Evolutionary conservation across 2,329 filamentous ascomycete genomes (phyloP).

Genomic region (Botrytis cinerea): DNA sequence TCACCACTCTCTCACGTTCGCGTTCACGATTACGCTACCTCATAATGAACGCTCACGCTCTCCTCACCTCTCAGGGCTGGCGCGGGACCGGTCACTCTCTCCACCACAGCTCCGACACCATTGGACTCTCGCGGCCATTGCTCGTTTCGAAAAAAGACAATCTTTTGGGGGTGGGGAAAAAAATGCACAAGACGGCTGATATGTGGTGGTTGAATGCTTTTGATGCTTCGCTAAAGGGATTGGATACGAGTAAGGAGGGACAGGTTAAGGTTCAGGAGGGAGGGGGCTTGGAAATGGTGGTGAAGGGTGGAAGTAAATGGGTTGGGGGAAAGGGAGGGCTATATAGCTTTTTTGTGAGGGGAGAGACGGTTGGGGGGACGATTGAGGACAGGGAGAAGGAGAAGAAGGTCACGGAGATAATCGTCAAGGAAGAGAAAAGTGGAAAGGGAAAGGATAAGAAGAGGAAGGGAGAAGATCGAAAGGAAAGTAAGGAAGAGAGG

Average conservation of each 20-base stretch:
- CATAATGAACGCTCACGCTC: slow-evolving; percentile 78
- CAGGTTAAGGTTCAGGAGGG: slow-evolving; percentile 57
- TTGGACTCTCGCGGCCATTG: slow-evolving; percentile 80
- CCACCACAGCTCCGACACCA: slow-evolving; percentile 69
- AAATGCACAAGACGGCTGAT: slow-evolving; percentile 65
- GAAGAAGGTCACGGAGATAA: slow-evolving; percentile 25
- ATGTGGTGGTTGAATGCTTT: slow-evolving; percentile 98
- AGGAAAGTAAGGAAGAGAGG: slow-evolving; percentile 41
- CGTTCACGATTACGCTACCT: not conserved
- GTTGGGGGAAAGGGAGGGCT: slow-evolving; percentile 58
- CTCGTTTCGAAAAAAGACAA: slow-evolving; percentile 82
- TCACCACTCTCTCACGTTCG: not conserved
- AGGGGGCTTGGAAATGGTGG: slow-evolving; percentile 58
- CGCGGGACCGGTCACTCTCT: slow-evolving; percentile 85
- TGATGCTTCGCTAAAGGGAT: slow-evolving; percentile 81
- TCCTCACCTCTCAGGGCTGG: slow-evolving; percentile 87
- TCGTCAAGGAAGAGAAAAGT: slow-evolving; percentile 33
- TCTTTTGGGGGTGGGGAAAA: slow-evolving; percentile 77
- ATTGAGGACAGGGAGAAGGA: slow-evolving; percentile 43
- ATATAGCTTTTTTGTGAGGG: slow-evolving; percentile 83
- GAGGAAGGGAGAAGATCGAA: slow-evolving; percentile 34
- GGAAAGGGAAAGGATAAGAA: slow-evolving; percentile 38
- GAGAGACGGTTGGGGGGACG: slow-evolving; percentile 75
- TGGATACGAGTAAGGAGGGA: slow-evolving; percentile 64
- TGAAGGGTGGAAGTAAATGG: slow-evolving; percentile 57